phyloP scores from a whole-genome alignment of 495 filamentous ascomycete genomes.

The Talaromyces borbonicus region DNA sequence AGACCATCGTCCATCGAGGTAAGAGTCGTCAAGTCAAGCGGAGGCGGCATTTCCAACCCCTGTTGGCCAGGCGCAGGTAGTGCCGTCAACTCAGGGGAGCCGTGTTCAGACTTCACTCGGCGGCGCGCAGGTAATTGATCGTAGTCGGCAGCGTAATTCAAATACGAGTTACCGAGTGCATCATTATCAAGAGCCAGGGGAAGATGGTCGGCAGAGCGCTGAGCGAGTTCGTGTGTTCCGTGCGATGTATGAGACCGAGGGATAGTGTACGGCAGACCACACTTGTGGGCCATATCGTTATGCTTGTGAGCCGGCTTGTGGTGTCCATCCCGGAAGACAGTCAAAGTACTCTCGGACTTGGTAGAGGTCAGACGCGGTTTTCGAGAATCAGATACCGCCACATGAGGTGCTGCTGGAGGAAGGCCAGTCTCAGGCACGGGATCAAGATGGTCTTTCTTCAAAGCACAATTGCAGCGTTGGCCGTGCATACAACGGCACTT shows the following conservation, averaged over 20 bases:
- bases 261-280: constrained; percentile 71
- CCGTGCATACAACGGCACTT: constrained; percentile 85
- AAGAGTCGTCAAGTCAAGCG: constrained; percentile 29
- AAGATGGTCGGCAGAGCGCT: constrained; percentile 61
- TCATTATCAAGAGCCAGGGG: constrained; percentile 26
- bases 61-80: constrained; percentile 25
- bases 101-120: constrained; percentile 57
- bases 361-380: constrained; percentile 70
- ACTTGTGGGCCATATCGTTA: constrained; percentile 75
- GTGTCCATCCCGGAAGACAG: constrained; percentile 85
- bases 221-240: constrained; percentile 44
- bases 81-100: constrained; percentile 54
- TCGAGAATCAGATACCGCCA: constrained; percentile 40
- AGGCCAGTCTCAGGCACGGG: constrained; percentile 55
- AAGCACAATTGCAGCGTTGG: constrained; percentile 79
- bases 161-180: constrained; percentile 11
- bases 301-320: constrained; percentile 89
- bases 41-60: constrained; percentile 28
- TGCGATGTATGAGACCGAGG: constrained; percentile 64
- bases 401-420: constrained; percentile 28
- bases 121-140: constrained; percentile 41
- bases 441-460: constrained; percentile 85
- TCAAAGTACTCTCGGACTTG: constrained; percentile 74
- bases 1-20: constrained; percentile 26
- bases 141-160: constrained; percentile 26